Base-by-base conservation (phyloP, 345 rosid species). In the Mercurialis annua region DNA sequence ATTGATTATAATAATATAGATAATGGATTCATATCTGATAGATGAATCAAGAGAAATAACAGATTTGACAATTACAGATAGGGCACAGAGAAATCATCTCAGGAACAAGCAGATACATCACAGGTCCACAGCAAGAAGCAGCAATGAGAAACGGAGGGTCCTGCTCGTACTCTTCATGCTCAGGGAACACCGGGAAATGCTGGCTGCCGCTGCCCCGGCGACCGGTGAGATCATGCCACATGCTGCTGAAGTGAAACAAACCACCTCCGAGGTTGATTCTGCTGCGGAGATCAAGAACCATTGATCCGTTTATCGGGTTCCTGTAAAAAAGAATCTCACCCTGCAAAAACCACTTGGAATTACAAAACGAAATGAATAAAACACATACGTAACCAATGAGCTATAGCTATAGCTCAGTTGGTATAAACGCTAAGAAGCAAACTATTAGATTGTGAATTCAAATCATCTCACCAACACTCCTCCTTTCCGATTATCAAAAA, bases 41-140 rank as follows among this genome's bases (percentile, higher is more conserved):
- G n/a, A n/a, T n/a, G n/a, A n/a, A n/a, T n/a, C n/a, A n/a, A n/a
- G n/a, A n/a, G 44, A 40, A 2, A 40, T 40, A 40, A 9, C 1
- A 40, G 44, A 40, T 8, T 3, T 40, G 44, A 40, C 44, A 40
- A 17, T 20, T 26, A 24, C 71, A 67, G 36, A 67, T 1, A 12
- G 71, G 71, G 46, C 71, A 67, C 14, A 15, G n/a, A 42, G 24
- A n/a, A 20, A 67, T 33, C 21, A 56, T 6, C 17, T 67, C 71
- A 1, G 71, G 71, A 29, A n/a, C 7, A 8, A 67, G 31, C 20
- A 67, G 12, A n/a, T 55, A 67, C 1, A 67, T 42, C 1, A 36
- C 6, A 27, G 63, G 64, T 21, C 63, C 71, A 21, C 63, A 55
- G 26, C 71, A 67, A 8, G 43, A 12, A 12, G 71, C 71, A 0